These are phyloP conservation scores for Irpex sp. DNA, from an alignment of 1,284 basidiomycete species.

Conservation along the genomic window DNA sequence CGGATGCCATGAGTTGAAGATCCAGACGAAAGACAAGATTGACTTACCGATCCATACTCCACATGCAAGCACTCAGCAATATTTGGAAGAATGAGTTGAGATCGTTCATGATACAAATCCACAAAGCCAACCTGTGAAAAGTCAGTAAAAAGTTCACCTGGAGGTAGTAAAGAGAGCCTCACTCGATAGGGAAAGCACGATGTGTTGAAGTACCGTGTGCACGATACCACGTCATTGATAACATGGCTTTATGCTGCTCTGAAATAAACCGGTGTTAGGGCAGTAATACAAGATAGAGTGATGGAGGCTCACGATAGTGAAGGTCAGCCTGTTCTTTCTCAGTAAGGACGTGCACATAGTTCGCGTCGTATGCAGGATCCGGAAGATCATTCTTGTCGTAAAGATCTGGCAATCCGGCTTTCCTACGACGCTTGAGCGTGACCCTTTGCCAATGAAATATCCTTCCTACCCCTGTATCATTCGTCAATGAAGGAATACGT, in stretches of 20 bases:
- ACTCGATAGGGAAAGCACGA: slow-evolving; percentile 77
- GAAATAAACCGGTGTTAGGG: background rate
- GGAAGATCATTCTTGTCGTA: slow-evolving; percentile 76
- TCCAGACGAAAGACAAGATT: background rate
- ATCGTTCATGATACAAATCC: slow-evolving; percentile 70
- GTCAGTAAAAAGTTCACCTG: slow-evolving; percentile 17
- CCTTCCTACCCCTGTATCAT: slow-evolving; percentile 53
- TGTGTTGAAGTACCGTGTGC: slow-evolving; percentile 87
- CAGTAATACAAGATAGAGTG: background rate
- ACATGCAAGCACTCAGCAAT: slow-evolving; percentile 80
- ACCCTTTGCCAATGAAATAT: slow-evolving; percentile 73
- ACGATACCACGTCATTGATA: slow-evolving; percentile 82
- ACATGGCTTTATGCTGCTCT: slow-evolving; percentile 69
- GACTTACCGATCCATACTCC: slow-evolving; percentile 60
- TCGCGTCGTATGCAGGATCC: slow-evolving; percentile 69
- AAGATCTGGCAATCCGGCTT: slow-evolving; percentile 62
- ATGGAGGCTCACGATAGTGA: slow-evolving; percentile 52
- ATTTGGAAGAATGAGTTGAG: slow-evolving; percentile 82
- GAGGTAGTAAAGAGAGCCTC: slow-evolving; percentile 18
- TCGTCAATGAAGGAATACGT: background rate
- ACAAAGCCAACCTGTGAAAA: slow-evolving; percentile 47
- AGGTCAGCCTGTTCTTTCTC: slow-evolving; percentile 70
- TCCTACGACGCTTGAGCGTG: slow-evolving; percentile 51
- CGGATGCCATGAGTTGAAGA: background rate
- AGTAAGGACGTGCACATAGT: slow-evolving; percentile 73